A percentile compares a stretch with the other conserved stretches of the same genome.
Conservation (phyloP, 2,329 filamentous ascomycete genomes). For the Alternaria metachromatica region DNA sequence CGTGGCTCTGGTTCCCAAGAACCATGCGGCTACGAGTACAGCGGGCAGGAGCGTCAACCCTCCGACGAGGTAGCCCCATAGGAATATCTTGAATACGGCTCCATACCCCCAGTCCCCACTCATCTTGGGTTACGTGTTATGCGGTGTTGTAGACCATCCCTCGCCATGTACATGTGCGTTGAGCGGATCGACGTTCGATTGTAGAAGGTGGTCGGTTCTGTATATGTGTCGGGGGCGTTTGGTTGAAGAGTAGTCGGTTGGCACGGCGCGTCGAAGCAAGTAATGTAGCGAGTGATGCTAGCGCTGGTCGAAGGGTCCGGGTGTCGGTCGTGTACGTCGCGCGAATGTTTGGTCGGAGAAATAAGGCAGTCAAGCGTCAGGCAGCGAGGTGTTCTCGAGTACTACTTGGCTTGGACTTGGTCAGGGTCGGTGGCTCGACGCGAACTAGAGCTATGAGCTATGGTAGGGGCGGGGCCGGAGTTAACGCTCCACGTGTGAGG, state of each 20-base stretch:
- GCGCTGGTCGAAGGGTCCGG: conserved; percentile 6
- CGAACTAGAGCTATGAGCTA: conserved; percentile 15
- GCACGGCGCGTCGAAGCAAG: conserved; percentile 16
- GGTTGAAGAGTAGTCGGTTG: conserved; percentile 5
- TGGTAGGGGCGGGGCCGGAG: conserved; percentile 15
- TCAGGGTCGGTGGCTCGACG: conserved; percentile 5
- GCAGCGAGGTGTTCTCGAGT: not conserved
- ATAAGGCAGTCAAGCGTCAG: not conserved
- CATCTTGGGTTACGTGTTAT: conserved; percentile 32
- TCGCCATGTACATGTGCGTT: conserved; percentile 2
- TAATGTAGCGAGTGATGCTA: conserved; percentile 19
- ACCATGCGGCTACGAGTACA: conserved; percentile 25
- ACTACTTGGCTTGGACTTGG: not conserved
- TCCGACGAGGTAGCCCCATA: conserved; percentile 36
- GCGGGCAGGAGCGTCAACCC: conserved; percentile 31
- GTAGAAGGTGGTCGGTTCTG: not conserved
- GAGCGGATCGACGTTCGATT: not conserved
- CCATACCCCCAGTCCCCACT: conserved; percentile 35
- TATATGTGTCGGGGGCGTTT: not conserved
- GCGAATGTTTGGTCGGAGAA: not conserved
- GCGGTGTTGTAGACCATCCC: conserved; percentile 22
- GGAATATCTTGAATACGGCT: conserved; percentile 31
- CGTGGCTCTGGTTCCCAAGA: conserved; percentile 24
- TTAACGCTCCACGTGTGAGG: conserved; percentile 24
- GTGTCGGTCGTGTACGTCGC: not conserved